Conservation (phyloP, 768 basidiomycete species). For the Tubosaeta brunneosetosa region DNA sequence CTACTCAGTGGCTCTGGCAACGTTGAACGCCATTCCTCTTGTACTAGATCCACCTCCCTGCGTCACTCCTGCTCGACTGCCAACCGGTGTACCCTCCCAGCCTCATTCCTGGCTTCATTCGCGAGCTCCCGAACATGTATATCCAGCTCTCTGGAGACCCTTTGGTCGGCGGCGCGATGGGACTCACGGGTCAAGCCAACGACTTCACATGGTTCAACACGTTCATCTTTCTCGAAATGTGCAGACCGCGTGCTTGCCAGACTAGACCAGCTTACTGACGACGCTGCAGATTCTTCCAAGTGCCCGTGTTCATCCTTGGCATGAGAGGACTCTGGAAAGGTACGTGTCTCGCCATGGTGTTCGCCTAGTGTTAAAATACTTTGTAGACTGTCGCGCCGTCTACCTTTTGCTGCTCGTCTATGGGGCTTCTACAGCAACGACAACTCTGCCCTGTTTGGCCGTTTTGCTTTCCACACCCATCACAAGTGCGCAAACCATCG, state of each 20-base stretch:
- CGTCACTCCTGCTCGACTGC: slow-evolving; percentile 65
- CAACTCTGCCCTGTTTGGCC: slow-evolving; percentile 66
- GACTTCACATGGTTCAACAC: slow-evolving; percentile 59
- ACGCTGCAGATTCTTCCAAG: slow-evolving; percentile 49
- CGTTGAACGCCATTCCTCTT: neutral
- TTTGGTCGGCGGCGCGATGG: slow-evolving; percentile 50
- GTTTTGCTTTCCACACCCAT: slow-evolving; percentile 53
- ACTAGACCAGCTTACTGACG: neutral
- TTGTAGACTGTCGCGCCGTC: slow-evolving; percentile 45
- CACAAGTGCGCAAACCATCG: slow-evolving; percentile 31
- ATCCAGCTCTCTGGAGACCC: slow-evolving; percentile 62
- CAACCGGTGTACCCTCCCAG: slow-evolving; percentile 59
- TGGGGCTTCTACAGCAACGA: slow-evolving; percentile 73
- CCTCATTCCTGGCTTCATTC: slow-evolving; percentile 46
- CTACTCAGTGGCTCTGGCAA: neutral
- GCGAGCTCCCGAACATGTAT: slow-evolving; percentile 46
- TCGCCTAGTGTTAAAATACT: neutral
- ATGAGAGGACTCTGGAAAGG: slow-evolving; percentile 56
- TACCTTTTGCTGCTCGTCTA: slow-evolving; percentile 68
- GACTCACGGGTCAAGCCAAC: slow-evolving; percentile 31
- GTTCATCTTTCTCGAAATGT: slow-evolving; percentile 63
- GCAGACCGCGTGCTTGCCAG: slow-evolving; percentile 16
- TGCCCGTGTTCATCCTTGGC: slow-evolving; percentile 76
- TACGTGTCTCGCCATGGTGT: slow-evolving; percentile 11
- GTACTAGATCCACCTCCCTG: slow-evolving; percentile 57